phyloP scores from a whole-genome alignment of 768 basidiomycete genomes.

The Leccinum subgranulosum region DNA sequence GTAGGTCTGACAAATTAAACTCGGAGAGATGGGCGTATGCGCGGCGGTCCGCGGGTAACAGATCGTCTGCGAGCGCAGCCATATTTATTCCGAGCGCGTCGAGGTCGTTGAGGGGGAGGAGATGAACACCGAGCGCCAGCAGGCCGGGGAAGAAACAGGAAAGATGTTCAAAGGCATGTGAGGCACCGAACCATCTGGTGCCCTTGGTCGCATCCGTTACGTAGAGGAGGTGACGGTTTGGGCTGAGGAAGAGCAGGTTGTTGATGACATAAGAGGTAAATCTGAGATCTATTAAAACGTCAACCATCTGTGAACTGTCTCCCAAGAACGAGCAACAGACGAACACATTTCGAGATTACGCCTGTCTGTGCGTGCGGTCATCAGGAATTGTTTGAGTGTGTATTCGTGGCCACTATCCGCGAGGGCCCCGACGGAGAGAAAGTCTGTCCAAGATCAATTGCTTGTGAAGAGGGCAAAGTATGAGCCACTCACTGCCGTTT shows the following conservation, averaged over 20 bases:
- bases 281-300: conserved; percentile 47
- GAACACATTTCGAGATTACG: conserved; percentile 64
- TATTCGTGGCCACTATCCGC: conserved; percentile 80
- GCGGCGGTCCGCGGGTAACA: conserved; percentile 14
- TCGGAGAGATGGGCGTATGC: conserved; percentile 38
- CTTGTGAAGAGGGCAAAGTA: neutral
- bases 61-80: conserved; percentile 29
- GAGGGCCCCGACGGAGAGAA: conserved; percentile 57
- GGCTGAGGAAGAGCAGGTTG: conserved; percentile 36
- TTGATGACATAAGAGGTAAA: conserved; percentile 59
- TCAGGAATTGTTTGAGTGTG: conserved; percentile 66
- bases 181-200: conserved; percentile 29
- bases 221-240: conserved; percentile 40
- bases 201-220: conserved; percentile 48
- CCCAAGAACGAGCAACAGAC: conserved; percentile 17
- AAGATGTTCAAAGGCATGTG: conserved; percentile 63
- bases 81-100: conserved; percentile 45
- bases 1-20: conserved; percentile 55
- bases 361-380: conserved; percentile 62
- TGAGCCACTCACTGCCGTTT: conserved; percentile 39
- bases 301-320: neutral
- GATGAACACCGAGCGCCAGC: conserved; percentile 66
- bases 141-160: conserved; percentile 78
- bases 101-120: conserved; percentile 55
- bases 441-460: conserved; percentile 20